Conservation (phyloP, 768 basidiomycete genomes). For the Boletellus ananiceps region DNA sequence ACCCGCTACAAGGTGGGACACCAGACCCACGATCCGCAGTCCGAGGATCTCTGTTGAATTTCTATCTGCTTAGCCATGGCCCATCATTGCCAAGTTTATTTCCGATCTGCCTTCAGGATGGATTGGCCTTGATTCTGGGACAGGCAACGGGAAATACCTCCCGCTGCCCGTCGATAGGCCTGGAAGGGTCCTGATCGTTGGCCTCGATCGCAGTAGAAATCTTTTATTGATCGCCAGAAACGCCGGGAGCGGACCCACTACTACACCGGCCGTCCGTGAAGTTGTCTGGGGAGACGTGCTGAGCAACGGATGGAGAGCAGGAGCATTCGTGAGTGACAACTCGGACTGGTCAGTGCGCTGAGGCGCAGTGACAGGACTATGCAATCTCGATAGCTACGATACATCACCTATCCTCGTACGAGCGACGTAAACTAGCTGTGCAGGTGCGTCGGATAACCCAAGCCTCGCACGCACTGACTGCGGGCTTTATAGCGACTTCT, state of each 20-base stretch:
- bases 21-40: background rate
- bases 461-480: background rate
- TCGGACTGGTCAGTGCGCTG: background rate
- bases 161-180: conserved; percentile 64
- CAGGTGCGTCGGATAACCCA: conserved; percentile 44
- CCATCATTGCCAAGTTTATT: conserved; percentile 75
- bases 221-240: conserved; percentile 69
- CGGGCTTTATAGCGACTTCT: conserved; percentile 48
- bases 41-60: background rate
- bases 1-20: conserved; percentile 77
- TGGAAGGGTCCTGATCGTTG: conserved; percentile 65
- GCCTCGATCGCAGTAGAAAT: conserved; percentile 78
- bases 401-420: conserved; percentile 85
- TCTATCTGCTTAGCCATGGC: conserved; percentile 67
- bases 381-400: conserved; percentile 97
- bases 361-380: conserved; percentile 64
- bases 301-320: conserved; percentile 66
- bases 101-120: conserved; percentile 66
- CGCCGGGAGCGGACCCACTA: conserved; percentile 42
- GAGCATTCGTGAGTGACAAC: conserved; percentile 63
- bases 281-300: conserved; percentile 81
- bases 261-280: conserved; percentile 43
- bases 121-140: conserved; percentile 91
- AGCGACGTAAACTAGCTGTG: conserved; percentile 67
- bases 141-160: conserved; percentile 97